A percentile compares a stretch with the other conserved stretches of the same genome.
Conservation (phyloP, 2,329 filamentous ascomycete genomes). For the Stagonosporopsis tanaceti region DNA sequence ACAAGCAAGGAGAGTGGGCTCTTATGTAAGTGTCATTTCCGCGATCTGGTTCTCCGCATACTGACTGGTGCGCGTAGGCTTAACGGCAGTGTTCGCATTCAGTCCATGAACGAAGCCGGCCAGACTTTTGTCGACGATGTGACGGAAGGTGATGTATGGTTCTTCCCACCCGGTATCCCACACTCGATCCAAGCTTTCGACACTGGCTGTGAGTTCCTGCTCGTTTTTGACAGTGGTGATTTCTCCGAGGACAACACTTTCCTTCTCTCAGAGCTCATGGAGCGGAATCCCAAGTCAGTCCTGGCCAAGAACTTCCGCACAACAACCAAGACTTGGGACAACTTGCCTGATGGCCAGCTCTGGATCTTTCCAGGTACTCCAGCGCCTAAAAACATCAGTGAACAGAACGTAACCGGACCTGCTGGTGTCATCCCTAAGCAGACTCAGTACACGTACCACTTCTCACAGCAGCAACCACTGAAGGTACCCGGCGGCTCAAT, state of each 20-base stretch:
- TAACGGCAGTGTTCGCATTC: slow-evolving; percentile 62
- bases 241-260: slow-evolving; percentile 69
- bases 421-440: slow-evolving; percentile 42
- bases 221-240: slow-evolving; percentile 66
- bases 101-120: slow-evolving; percentile 62
- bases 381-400: slow-evolving; percentile 46
- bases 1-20: slow-evolving; percentile 61
- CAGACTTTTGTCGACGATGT: slow-evolving; percentile 54
- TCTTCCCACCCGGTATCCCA: slow-evolving; percentile 48
- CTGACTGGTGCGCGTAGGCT: slow-evolving; percentile 11
- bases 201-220: slow-evolving; percentile 60
- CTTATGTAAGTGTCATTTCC: slow-evolving; percentile 47
- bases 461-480: slow-evolving; percentile 58
- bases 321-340: slow-evolving; percentile 47
- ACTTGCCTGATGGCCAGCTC: slow-evolving; percentile 50
- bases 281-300: slow-evolving; percentile 53
- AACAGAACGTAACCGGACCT: slow-evolving; percentile 56
- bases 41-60: background rate
- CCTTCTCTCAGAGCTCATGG: slow-evolving; percentile 63
- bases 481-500: slow-evolving; percentile 64
- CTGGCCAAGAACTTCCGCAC: slow-evolving; percentile 55
- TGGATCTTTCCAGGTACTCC: slow-evolving; percentile 55
- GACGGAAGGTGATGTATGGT: slow-evolving; percentile 50
- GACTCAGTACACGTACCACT: slow-evolving; percentile 53
- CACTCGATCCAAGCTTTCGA: slow-evolving; percentile 63